Evolutionary conservation across 352 stramenopile species (phyloP), one percentile per base, ranked within the genome.

Genomic region (Plasmopara viticola): DNA sequence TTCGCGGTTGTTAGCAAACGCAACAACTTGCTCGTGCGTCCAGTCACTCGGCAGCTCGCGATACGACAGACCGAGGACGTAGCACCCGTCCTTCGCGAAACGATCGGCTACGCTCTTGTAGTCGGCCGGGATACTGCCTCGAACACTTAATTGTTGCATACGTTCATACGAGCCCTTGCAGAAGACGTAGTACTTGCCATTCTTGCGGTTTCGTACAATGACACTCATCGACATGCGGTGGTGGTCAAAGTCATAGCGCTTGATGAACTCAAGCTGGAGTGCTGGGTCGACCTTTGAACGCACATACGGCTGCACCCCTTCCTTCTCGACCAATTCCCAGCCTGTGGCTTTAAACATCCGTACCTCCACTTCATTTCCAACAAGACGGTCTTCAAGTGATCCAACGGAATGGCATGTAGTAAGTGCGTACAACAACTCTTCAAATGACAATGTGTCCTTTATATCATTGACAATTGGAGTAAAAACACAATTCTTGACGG

Each of bases 211-310:
- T 33, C 84, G 70, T 60, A 96, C 75, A 39, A 97, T 72, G 6
- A 97, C 88, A 40, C 73, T 94, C 71, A 96, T 94, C 10, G 83
- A 95, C 81, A 95, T 94, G 44, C 78, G 74, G 60, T 91, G 72
- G 68, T 95, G 82, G 62, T 97, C 88, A 58, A 97, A 97, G 49
- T 96, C 84, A 59, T 92, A 96, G 9, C 81, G 74, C 61, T 96
- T 96, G 28, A 97, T 53, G 29, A 96, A 77, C 53, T 86, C 71
- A 8, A 94, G 67, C 51, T 63, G 20, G 20, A 25, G 38, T 48
- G 80, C 54, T 4, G 51, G 51, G 18, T 60, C 68, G 29, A 84
- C 64, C 0, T 57, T 50, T 2, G 73, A 79, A 54, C 68, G 51
- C 3, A 89, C 74, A 9, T 68, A 33, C 7, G 74, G 71, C 48